Percentiles rank a stretch among this genome's conserved stretches.
phyloP scores from a whole-genome alignment of 305 asterid species.

The Salvia sclarea region DNA sequence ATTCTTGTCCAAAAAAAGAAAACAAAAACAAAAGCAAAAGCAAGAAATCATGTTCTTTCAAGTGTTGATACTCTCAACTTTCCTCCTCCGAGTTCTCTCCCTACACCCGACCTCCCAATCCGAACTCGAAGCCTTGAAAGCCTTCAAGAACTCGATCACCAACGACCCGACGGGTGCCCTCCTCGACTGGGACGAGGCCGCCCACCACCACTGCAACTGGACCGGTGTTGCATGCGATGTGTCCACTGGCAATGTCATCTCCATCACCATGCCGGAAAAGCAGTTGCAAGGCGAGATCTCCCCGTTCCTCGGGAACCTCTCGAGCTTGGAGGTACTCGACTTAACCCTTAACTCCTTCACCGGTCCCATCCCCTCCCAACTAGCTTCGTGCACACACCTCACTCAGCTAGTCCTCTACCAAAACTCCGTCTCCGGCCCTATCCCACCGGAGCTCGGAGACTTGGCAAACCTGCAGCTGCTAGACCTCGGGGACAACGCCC shows the following conservation, averaged over 20 bases:
- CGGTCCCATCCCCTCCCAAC: conserved; percentile 60
- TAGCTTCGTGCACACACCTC: conserved; percentile 55
- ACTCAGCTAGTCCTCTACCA: conserved; percentile 41
- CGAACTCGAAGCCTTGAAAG: conserved; percentile 57
- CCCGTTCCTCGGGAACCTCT: conserved; percentile 64
- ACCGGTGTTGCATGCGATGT: conserved; percentile 60
- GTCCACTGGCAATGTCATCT: conserved; percentile 37
- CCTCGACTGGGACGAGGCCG: conserved; percentile 52
- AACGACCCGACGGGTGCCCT: conserved; percentile 53
- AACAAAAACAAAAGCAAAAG: not conserved
- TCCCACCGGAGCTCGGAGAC: conserved; percentile 62
- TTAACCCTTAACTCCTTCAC: conserved; percentile 65
- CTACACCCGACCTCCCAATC: conserved; percentile 27
- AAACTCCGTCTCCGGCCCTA: conserved; percentile 61
- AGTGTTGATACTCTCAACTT: conserved; percentile 31
- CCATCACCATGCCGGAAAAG: conserved; percentile 53
- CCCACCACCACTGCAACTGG: conserved; percentile 78
- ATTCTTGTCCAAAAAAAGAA: not conserved
- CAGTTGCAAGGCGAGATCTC: conserved; percentile 62
- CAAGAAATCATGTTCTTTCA: conserved; percentile 31
- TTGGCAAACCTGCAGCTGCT: conserved; percentile 42
- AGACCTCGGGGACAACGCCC: conserved; percentile 59
- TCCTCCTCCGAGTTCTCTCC: conserved; percentile 38
- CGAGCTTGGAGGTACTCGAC: conserved; percentile 77
- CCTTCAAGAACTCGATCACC: conserved; percentile 53